These are phyloP conservation scores for Aschersonia sp. DNA, from an alignment of 2,329 filamentous ascomycete species.

Conservation along the genomic window DNA sequence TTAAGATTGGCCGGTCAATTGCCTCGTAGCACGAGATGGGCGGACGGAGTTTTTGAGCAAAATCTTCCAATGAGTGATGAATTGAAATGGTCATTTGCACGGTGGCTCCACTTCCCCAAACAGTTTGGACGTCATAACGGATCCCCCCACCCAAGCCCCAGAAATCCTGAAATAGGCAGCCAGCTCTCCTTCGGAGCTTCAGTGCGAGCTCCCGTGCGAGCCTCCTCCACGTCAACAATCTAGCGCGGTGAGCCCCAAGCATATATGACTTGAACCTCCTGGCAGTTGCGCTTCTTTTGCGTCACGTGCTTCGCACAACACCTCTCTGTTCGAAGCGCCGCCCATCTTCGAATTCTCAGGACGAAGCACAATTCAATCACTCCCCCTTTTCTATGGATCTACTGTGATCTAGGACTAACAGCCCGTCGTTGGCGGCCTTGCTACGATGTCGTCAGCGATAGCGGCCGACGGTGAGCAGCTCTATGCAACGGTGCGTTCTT, in stretches of 20 bases:
- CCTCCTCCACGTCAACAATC: no score
- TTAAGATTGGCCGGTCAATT: background rate
- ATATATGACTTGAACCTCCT: background rate
- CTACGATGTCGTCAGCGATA: conserved; percentile 1
- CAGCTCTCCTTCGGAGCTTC: no score
- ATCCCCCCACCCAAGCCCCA: no score
- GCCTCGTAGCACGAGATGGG: background rate
- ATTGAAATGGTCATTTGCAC: background rate
- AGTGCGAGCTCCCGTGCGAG: no score
- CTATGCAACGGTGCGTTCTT: conserved; percentile 39
- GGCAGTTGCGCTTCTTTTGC: background rate
- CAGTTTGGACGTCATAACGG: background rate
- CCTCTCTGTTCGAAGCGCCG: background rate
- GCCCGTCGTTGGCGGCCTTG: background rate
- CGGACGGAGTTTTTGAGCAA: background rate
- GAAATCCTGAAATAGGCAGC: no score
- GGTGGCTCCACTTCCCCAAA: background rate
- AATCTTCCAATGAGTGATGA: background rate
- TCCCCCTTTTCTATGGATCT: no score
- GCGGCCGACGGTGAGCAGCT: conserved; percentile 27
- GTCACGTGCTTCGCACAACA: background rate
- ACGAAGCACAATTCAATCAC: no score
- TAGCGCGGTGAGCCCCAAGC: background rate
- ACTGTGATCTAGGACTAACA: background rate
- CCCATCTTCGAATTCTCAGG: background rate